phyloP scores from a whole-genome alignment of 2,329 filamentous ascomycete genomes.

The Sporothrix luriei region DNA sequence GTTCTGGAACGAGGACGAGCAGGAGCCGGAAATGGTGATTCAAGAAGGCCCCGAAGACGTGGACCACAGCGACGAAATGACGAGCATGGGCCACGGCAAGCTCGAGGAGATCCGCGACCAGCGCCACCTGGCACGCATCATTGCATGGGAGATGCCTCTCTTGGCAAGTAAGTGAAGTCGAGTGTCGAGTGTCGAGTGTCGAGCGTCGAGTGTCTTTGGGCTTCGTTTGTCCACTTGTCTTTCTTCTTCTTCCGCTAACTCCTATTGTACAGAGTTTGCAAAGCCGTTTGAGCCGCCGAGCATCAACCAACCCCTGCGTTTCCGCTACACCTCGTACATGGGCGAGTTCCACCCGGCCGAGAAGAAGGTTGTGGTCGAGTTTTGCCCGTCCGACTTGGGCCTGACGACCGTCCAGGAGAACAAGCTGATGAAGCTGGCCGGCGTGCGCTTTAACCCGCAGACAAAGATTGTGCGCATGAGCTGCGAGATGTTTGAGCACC shows the following conservation, averaged over 20 bases:
- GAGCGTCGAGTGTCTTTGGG: neutral
- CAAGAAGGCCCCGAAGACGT: conserved; percentile 61
- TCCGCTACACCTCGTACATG: conserved; percentile 96
- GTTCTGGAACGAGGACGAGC: conserved; percentile 56
- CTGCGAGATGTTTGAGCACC: conserved; percentile 82
- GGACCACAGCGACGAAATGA: conserved; percentile 81
- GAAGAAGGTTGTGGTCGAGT: conserved; percentile 92
- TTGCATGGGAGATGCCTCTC: conserved; percentile 94
- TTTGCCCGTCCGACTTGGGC: conserved; percentile 72
- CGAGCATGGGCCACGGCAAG: conserved; percentile 79
- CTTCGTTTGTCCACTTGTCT: conserved; percentile 35
- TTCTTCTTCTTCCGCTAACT: conserved; percentile 27
- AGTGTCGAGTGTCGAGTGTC: neutral
- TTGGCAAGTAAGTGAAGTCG: conserved; percentile 71
- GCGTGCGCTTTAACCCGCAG: conserved; percentile 83
- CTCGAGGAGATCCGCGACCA: conserved; percentile 86
- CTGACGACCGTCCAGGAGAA: conserved; percentile 67
- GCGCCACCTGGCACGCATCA: conserved; percentile 81
- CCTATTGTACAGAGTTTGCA: conserved; percentile 65
- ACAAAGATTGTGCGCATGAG: conserved; percentile 84
- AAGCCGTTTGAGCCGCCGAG: conserved; percentile 77
- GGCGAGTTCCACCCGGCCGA: conserved; percentile 89
- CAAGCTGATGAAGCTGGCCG: conserved; percentile 87
- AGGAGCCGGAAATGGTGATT: conserved; percentile 51
- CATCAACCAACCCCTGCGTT: conserved; percentile 72